Conservation (phyloP, 2,329 filamentous ascomycete genomes). For the Passalora sequoiae region DNA sequence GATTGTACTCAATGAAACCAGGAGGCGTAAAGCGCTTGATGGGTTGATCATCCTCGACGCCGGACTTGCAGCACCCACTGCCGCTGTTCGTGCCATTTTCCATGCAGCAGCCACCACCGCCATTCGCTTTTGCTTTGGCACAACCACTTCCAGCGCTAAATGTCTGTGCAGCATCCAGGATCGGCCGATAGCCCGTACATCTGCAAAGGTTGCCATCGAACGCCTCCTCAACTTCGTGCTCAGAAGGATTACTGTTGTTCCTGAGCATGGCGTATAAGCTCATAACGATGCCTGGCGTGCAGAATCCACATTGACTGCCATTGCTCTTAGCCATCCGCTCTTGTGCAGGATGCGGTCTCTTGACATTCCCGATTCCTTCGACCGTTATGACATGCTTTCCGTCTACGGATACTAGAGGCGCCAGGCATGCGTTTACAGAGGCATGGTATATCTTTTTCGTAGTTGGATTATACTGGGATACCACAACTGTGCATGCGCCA, state of each 20-base stretch:
- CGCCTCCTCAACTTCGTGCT: slow-evolving; percentile 86
- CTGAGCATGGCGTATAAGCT: slow-evolving; percentile 88
- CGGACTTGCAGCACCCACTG: slow-evolving; percentile 56
- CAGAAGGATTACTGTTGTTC: slow-evolving; percentile 71
- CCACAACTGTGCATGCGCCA: slow-evolving; percentile 90
- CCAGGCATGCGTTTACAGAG: slow-evolving; percentile 91
- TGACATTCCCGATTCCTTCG: slow-evolving; percentile 86
- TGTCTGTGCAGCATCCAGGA: slow-evolving; percentile 87
- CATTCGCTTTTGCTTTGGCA: slow-evolving; percentile 53
- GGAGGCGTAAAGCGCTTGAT: slow-evolving; percentile 71
- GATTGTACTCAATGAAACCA: slow-evolving; percentile 89
- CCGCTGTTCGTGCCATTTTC: slow-evolving; percentile 45
- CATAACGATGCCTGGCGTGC: slow-evolving; percentile 96
- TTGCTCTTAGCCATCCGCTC: slow-evolving; percentile 87
- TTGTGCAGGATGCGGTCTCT: slow-evolving; percentile 81
- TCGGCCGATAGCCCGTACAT: slow-evolving; percentile 91
- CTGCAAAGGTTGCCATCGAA: slow-evolving; percentile 96
- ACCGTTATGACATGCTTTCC: slow-evolving; percentile 98
- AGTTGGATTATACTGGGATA: slow-evolving; percentile 89
- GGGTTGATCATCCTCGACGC: slow-evolving; percentile 38
- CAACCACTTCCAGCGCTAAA: slow-evolving; percentile 61
- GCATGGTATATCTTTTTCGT: slow-evolving; percentile 93
- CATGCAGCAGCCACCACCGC: slow-evolving; percentile 68
- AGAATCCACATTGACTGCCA: slow-evolving; percentile 93
- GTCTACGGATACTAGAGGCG: slow-evolving; percentile 85